A percentile compares a stretch with the other conserved stretches of the same genome.
These are phyloP conservation scores for Hysterangium stoloniferum DNA, from an alignment of 768 basidiomycete genomes.

Conservation along the genomic window DNA sequence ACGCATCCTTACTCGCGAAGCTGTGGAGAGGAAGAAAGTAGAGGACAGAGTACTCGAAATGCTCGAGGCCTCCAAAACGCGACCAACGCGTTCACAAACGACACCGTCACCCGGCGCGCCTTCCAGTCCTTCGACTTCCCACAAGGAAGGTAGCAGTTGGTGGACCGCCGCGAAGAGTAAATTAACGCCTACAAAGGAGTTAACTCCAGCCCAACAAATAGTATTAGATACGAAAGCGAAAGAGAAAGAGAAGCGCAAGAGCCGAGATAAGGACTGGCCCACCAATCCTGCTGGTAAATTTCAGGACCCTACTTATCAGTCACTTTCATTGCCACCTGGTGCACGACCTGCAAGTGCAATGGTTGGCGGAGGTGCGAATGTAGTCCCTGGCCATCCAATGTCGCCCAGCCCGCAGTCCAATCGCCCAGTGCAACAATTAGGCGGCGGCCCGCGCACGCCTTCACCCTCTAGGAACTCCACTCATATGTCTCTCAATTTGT, in stretches of 20 bases:
- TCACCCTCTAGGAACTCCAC: conserved; percentile 34
- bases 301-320: conserved; percentile 50
- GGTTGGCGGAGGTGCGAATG: conserved; percentile 9
- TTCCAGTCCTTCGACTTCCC: conserved; percentile 54
- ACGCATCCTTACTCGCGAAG: conserved; percentile 62
- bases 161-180: conserved; percentile 70
- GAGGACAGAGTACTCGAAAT: conserved; percentile 75
- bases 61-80: conserved; percentile 40
- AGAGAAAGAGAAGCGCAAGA: conserved; percentile 36
- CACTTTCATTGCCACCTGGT: conserved; percentile 27
- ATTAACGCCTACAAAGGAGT: conserved; percentile 67
- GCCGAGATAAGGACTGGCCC: conserved; percentile 41
- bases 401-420: conserved; percentile 39
- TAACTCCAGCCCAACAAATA: conserved; percentile 83
- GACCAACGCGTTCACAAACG: conserved; percentile 54
- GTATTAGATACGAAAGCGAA: conserved; percentile 65
- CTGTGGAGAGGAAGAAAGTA: conserved; percentile 52
- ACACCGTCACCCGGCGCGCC: conserved; percentile 35
- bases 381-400: conserved; percentile 33
- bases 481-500: background rate
- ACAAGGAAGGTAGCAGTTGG: conserved; percentile 46
- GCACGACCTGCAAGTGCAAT: conserved; percentile 4
- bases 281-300: conserved; percentile 43
- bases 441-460: conserved; percentile 47
- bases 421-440: conserved; percentile 33